Percentiles rank a stretch among this genome's conserved stretches.
phyloP scores from a whole-genome alignment of 192 early-diverging fungal genomes.

The Gryganskiella cystojenkinii region DNA sequence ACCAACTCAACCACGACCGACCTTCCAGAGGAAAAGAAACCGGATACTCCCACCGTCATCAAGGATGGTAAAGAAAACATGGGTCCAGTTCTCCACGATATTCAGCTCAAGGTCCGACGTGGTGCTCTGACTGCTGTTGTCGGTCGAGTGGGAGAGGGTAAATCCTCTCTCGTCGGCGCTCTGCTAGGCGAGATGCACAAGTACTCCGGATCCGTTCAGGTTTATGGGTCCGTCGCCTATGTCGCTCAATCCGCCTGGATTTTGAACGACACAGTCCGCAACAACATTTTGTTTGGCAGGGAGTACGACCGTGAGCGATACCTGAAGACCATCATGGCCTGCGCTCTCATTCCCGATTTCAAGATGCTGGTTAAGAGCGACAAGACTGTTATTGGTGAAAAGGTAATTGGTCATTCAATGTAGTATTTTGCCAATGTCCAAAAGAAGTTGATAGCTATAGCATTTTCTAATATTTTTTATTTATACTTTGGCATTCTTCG shows the following conservation, averaged over 20 bases:
- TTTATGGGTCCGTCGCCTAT: conserved; percentile 9
- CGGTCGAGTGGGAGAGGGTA: conserved; percentile 59
- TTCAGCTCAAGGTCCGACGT: conserved; percentile 48
- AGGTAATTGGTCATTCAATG: no score
- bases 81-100: conserved; percentile 26
- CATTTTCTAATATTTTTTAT: conserved; percentile 24
- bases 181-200: conserved; percentile 59
- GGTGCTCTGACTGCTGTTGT: conserved; percentile 54
- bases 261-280: conserved; percentile 87
- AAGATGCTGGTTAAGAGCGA: conserved; percentile 85
- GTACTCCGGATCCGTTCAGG: conserved; percentile 1
- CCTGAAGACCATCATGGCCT: conserved; percentile 70
- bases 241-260: conserved; percentile 82
- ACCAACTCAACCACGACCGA: no score
- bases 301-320: conserved; percentile 69
- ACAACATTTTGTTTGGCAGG: conserved; percentile 91
- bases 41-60: no score
- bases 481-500: no score
- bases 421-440: no score
- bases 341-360: conserved; percentile 84
- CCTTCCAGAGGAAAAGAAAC: no score
- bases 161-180: conserved; percentile 56
- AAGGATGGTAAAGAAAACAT: no score
- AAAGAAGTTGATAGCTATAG: no score
- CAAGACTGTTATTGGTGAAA: conserved; percentile 88